Base-by-base conservation (phyloP, 2,329 filamentous ascomycete species). In the Ascochyta lentis region DNA sequence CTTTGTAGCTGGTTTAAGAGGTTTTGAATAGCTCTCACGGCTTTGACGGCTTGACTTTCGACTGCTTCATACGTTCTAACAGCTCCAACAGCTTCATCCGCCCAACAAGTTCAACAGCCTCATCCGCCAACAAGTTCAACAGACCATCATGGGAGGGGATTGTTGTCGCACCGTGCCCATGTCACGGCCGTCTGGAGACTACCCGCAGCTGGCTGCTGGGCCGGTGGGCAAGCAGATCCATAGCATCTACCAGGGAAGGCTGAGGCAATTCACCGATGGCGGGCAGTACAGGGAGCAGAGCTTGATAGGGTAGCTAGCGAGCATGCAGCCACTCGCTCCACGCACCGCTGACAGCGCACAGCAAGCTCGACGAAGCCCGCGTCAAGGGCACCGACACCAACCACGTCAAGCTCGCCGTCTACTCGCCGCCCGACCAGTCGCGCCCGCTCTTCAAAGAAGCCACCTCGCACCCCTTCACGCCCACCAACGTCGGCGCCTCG, bases 371-470 rank as follows among this genome's bases (percentile, higher is more conserved):
- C 68, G 88, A 94, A 75, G 89, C 83, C 27, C 78, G 80, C 54
- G 80, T 80, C 52, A 87, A 87, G 9, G 92, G 92, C 63, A 79
- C 86, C 61, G 85, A 91, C 26, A 51, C 48, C 3, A 23, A 12
- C 9, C 84, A 94, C 73, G 86, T 98, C 69, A 89, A 92, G 78
- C 87, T 99, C 54, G 91, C 84, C 56, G 91, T 92, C 54, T 96
- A 93, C 85, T 88, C 90, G 53, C 91, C 92, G 13, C 93, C 93
- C 1, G 81, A 88, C 67, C 86, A 91, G 46, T 83, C 87, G 24
- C 87, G 95, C 15, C 95, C 95, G 2, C 88, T 89, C 3, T 99
- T 99, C 79, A 79, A 93, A 60, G 91, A 97, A 52, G 94, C 93
- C 12, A 86, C 81, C 12, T 83, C 81, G n/a, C 87, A 96, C 64